These are phyloP conservation scores for Paraurostyla sp. DNA, from an alignment of 73 alveolate species.

Conservation along the genomic window DNA sequence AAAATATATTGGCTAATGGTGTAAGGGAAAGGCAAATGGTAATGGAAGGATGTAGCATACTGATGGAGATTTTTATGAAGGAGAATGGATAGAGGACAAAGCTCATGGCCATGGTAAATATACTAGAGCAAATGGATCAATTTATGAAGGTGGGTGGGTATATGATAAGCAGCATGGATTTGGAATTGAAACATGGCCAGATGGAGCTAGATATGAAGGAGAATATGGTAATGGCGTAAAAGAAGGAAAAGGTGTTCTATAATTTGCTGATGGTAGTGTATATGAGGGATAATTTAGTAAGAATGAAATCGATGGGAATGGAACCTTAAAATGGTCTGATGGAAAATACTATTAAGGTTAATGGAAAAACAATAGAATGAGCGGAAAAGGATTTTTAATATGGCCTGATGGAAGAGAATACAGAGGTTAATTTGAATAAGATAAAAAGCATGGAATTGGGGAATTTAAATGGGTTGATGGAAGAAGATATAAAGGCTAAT, in stretches of 20 bases:
- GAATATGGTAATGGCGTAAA: constrained; percentile 81
- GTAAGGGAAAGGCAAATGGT: constrained; percentile 80
- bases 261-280: constrained; percentile 66
- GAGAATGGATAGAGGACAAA: constrained; percentile 88
- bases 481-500: constrained; percentile 60
- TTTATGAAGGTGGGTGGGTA: constrained; percentile 87
- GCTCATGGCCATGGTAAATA: constrained; percentile 89
- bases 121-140: constrained; percentile 77
- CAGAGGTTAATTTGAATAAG: constrained; percentile 61
- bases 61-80: constrained; percentile 85
- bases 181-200: constrained; percentile 88
- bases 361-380: constrained; percentile 73
- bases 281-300: constrained; percentile 65
- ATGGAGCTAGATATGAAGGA: constrained; percentile 86
- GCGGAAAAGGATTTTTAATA: constrained; percentile 46
- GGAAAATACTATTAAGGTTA: constrained; percentile 75
- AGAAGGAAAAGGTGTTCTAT: constrained; percentile 68
- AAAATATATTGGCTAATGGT: constrained; percentile 82
- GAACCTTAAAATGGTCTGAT: constrained; percentile 63
- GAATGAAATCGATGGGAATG: constrained; percentile 67
- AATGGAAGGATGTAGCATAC: constrained; percentile 79
- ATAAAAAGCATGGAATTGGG: constrained; percentile 72
- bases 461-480: constrained; percentile 74
- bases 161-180: constrained; percentile 87
- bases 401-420: constrained; percentile 72